Conservation (phyloP, 139 green algal species). For the Haematococcus sp. region DNA sequence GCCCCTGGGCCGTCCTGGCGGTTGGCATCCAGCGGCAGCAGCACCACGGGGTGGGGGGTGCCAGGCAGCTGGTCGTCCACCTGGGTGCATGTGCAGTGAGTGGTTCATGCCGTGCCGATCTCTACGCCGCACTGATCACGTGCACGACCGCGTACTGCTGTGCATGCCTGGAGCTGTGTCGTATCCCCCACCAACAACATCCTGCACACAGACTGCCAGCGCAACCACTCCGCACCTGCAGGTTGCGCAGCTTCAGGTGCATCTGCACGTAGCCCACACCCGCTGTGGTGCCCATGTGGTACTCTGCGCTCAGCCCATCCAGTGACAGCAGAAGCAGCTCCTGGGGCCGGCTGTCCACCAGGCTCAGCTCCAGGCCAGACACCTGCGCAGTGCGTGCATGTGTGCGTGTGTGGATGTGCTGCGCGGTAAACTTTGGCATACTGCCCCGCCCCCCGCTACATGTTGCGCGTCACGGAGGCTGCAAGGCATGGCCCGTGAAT, state of each 20-base stretch:
- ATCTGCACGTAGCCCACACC: constrained; percentile 25
- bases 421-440: neutral
- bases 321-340: constrained; percentile 72
- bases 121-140: too few species aligned
- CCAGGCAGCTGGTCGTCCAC: constrained; percentile 74
- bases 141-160: too few species aligned
- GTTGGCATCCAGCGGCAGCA: constrained; percentile 35
- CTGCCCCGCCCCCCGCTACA: too few species aligned
- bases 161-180: too few species aligned
- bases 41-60: constrained; percentile 66
- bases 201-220: too few species aligned
- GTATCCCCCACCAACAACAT: too few species aligned
- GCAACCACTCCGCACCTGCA: constrained; percentile 17
- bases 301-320: constrained; percentile 42
- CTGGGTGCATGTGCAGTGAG: constrained; percentile 53
- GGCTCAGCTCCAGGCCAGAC: constrained; percentile 55
- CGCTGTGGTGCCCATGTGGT: constrained; percentile 24
- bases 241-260: neutral
- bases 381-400: constrained; percentile 19
- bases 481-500: too few species aligned
- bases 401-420: constrained; percentile 2
- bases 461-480: neutral
- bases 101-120: too few species aligned
- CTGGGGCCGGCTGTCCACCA: constrained; percentile 71
- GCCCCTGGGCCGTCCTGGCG: neutral